A percentile compares a stretch with the other conserved stretches of the same genome.
These are phyloP conservation scores for Pseudocercospora ulei DNA, from an alignment of 2,329 filamentous ascomycete genomes.

Conservation along the genomic window DNA sequence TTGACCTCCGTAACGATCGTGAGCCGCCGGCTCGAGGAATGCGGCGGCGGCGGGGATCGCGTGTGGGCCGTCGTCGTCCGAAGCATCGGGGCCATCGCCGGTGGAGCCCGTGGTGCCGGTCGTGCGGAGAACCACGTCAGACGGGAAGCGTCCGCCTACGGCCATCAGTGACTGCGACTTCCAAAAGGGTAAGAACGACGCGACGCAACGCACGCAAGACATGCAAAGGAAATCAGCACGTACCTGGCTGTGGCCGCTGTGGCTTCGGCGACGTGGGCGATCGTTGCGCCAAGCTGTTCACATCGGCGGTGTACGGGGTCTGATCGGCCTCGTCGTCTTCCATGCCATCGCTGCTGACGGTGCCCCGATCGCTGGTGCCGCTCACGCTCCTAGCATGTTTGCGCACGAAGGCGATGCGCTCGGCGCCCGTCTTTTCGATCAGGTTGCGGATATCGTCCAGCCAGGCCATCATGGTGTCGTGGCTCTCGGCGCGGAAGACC, in stretches of 20 bases:
- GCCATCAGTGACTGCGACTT: slow-evolving; percentile 18
- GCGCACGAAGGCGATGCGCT: slow-evolving; percentile 77
- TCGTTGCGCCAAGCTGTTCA: slow-evolving; percentile 35
- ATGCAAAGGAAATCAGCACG: slow-evolving; percentile 34
- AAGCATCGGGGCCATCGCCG: slow-evolving; percentile 64
- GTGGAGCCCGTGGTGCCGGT: slow-evolving; percentile 53
- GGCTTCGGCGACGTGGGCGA: slow-evolving; percentile 39
- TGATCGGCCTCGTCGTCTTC: slow-evolving; percentile 56
- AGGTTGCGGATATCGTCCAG: slow-evolving; percentile 86
- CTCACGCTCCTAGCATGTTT: slow-evolving; percentile 70
- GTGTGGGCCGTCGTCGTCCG: slow-evolving; percentile 58
- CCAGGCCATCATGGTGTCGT: slow-evolving; percentile 96
- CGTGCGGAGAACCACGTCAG: slow-evolving; percentile 75
- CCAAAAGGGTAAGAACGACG: slow-evolving; percentile 13
- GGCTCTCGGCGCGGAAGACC: slow-evolving; percentile 58
- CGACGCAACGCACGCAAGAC: slow-evolving; percentile 22
- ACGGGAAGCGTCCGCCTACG: slow-evolving; percentile 68
- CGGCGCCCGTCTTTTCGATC: slow-evolving; percentile 79
- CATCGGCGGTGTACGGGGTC: slow-evolving; percentile 55
- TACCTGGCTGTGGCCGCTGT: slow-evolving; percentile 77
- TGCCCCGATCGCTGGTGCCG: slow-evolving; percentile 50
- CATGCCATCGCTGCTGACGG: slow-evolving; percentile 61
- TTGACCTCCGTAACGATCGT: slow-evolving; percentile 23
- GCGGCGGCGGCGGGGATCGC: slow-evolving; percentile 45
- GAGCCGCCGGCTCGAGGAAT: slow-evolving; percentile 29